A percentile compares a stretch with the other conserved stretches of the same genome.
These are phyloP conservation scores for Pulveroboletus sp. DNA, from an alignment of 768 basidiomycete genomes.

Conservation along the genomic window DNA sequence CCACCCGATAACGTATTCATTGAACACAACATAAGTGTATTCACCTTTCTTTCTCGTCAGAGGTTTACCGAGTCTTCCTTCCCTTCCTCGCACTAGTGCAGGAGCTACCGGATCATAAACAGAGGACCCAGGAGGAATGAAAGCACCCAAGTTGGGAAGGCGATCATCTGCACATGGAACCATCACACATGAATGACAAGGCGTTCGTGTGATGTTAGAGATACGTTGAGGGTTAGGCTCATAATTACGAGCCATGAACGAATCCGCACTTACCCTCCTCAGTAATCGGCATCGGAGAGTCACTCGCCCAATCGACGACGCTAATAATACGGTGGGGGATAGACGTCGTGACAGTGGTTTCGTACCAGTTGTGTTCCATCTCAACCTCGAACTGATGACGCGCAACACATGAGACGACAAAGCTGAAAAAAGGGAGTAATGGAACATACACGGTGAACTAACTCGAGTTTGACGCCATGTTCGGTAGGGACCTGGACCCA, in stretches of 20 bases:
- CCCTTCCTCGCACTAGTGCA: neutral
- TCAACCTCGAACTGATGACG: conserved; percentile 72
- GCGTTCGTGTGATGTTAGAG: neutral
- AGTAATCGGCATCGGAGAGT: conserved; percentile 44
- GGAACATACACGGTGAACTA: conserved; percentile 50
- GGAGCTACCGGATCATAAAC: conserved; percentile 16
- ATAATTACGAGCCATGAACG: neutral
- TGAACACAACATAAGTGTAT: neutral
- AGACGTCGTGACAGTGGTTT: conserved; percentile 72
- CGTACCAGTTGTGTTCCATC: conserved; percentile 96
- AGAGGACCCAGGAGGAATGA: conserved; percentile 18
- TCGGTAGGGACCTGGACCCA: conserved; percentile 78
- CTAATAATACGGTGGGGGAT: conserved; percentile 78
- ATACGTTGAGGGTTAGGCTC: conserved; percentile 4
- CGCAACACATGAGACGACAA: neutral
- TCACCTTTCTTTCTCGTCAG: conserved; percentile 11
- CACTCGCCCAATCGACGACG: conserved; percentile 93
- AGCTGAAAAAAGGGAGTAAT: neutral
- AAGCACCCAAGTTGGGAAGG: conserved; percentile 26
- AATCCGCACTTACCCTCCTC: conserved; percentile 14
- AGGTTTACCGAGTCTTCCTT: conserved; percentile 14
- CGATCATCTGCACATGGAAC: conserved; percentile 6
- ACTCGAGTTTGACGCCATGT: conserved; percentile 56
- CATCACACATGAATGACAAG: neutral
- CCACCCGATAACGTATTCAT: neutral